Base-by-base conservation (phyloP, 2,329 filamentous ascomycete genomes). In the Fusarium redolens region DNA sequence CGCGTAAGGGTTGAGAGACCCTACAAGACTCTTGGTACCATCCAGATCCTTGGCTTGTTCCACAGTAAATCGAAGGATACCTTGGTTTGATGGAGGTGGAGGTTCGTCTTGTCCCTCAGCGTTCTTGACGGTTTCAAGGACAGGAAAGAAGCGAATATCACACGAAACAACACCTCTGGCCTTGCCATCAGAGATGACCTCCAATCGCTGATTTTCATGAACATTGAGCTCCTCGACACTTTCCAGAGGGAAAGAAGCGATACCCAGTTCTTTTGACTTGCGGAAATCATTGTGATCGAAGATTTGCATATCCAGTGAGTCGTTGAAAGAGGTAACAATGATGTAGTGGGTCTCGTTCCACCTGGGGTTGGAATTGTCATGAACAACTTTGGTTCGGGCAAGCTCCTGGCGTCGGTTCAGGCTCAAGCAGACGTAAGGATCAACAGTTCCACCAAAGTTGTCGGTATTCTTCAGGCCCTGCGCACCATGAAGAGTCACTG, bases 311-410 rank as follows among this genome's bases (percentile, higher is more conserved):
- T 96, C 96, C 61, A 99, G 86, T 33, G 92, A 88, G 80, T 99
- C 96, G 65, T 93, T 93, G 79, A 97, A 92, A 7, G 94, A 97
- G 3, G 94, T 97, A 74, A 99, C 88, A 73, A 99, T 96, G 76
- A 98, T 90, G 80, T 98, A 98, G 79, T 98, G 91, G 0, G 96
- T 99, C 83, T 99, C 96, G 78, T 96, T 97, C 96, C 96, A 99
- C 77, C 92, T 90, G 11, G 96, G 96, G 78, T 94, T 97, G 56
- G 92, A 86, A 62, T 92, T 96, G 78, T 98, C 94, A 68, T 92
- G 89, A 69, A 98, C 85, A 4, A 91, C 93, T 87, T 98, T 98
- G 48, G 96, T 99, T 77, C 93, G 92, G 41, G 93, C 96, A 56
- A 99, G 89, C 65, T 93, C 90, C 63, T 90, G 88, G 56, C 96